Percentiles rank a stretch among this genome's conserved stretches.
Conservation (phyloP, 2,329 filamentous ascomycete species). For the Exophiala viscosa region DNA sequence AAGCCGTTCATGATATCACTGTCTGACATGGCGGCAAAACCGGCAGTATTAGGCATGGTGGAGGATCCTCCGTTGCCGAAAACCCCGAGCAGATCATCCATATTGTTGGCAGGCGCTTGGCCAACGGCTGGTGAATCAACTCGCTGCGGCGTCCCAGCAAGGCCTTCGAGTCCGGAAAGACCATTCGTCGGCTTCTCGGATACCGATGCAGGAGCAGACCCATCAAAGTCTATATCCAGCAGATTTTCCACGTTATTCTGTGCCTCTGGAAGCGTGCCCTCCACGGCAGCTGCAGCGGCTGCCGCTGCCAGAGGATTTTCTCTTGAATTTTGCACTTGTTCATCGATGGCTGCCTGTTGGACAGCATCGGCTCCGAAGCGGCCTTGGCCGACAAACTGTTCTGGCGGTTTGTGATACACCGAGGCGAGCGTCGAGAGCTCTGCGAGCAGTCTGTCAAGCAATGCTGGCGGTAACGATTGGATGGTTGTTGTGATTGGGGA, state of each 20-base stretch:
- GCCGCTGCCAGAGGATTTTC: constrained; percentile 93
- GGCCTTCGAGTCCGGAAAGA: constrained; percentile 60
- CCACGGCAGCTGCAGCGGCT: constrained; percentile 63
- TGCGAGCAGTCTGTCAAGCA: constrained; percentile 83
- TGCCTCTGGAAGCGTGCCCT: constrained; percentile 47
- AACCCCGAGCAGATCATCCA: constrained; percentile 77
- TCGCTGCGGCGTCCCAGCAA: constrained; percentile 56
- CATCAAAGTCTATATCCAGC: constrained; percentile 94
- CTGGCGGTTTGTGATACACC: constrained; percentile 96
- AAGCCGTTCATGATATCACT: constrained; percentile 75
- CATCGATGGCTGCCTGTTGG: constrained; percentile 91
- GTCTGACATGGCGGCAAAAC: constrained; percentile 33
- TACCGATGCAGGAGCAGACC: constrained; percentile 82
- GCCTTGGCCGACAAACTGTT: constrained; percentile 96
- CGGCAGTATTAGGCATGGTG: constrained; percentile 33
- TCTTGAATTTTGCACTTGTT: constrained; percentile 84
- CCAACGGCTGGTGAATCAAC: constrained; percentile 44
- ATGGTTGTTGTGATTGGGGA: constrained; percentile 94
- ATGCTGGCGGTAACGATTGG: constrained; percentile 73
- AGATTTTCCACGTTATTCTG: constrained; percentile 90
- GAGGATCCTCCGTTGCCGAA: constrained; percentile 52
- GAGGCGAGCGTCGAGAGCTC: constrained; percentile 94
- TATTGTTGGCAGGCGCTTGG: constrained; percentile 46
- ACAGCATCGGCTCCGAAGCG: constrained; percentile 91
- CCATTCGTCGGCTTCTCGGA: constrained; percentile 61